Evolutionary conservation across 768 basidiomycete species (phyloP).

Genomic region (Cystobasidium tubakii): DNA sequence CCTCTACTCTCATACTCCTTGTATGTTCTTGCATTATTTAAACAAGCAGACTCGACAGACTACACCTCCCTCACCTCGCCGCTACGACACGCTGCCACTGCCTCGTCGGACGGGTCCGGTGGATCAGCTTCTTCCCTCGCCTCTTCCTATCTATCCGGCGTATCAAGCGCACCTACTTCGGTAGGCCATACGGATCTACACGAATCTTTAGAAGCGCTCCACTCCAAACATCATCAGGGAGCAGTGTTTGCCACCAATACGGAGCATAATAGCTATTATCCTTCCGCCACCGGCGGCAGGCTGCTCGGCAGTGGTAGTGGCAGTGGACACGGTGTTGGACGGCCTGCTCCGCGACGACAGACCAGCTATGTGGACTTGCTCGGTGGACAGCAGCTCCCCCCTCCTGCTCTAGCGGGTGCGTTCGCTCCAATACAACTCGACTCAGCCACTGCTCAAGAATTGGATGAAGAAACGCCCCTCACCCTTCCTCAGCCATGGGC

Average conservation of each 20-base stretch:
- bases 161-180: slow-evolving; percentile 3
- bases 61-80: slow-evolving; percentile 1
- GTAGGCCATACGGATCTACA: background rate
- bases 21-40: background rate
- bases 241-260: background rate
- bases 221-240: background rate
- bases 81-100: background rate
- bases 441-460: background rate
- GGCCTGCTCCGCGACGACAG: background rate
- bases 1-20: background rate
- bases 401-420: background rate
- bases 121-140: background rate
- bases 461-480: slow-evolving; percentile 13
- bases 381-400: background rate
- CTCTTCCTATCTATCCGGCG: background rate
- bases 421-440: slow-evolving; percentile 10
- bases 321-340: background rate
- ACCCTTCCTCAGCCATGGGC: slow-evolving; percentile 17
- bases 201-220: background rate
- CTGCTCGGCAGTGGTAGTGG: background rate
- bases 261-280: background rate
- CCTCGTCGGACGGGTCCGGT: slow-evolving; percentile 1
- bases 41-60: background rate
- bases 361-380: slow-evolving; percentile 8
- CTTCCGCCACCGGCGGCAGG: background rate